Percentiles rank a stretch among this genome's conserved stretches.
Evolutionary conservation across 108 stramenopile species (phyloP).

Genomic region (Pinguiococcus pyrenoidosus): DNA sequence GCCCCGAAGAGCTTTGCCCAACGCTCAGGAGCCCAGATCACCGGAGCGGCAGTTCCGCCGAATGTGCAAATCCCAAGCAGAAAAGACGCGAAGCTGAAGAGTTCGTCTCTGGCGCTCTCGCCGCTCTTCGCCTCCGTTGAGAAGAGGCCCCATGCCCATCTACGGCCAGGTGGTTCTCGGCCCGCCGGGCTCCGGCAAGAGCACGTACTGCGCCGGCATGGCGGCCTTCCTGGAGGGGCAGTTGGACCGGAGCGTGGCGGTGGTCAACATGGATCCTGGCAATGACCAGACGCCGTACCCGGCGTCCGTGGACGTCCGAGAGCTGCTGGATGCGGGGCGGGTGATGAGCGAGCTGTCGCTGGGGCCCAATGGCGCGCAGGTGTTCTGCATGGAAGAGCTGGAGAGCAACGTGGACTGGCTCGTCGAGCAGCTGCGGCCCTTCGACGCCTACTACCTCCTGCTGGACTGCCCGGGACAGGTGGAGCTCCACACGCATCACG

Average conservation of each 20-base stretch:
- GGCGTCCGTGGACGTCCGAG: slow-evolving; percentile 23
- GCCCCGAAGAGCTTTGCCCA: no score
- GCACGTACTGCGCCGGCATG: slow-evolving; percentile 88
- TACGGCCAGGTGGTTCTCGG: slow-evolving; percentile 91
- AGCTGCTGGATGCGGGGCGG: slow-evolving; percentile 18
- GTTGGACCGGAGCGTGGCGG: slow-evolving; percentile 68
- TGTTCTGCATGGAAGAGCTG: slow-evolving; percentile 94
- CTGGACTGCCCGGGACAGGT: slow-evolving; percentile 95
- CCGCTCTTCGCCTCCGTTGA: no score
- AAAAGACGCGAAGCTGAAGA: no score
- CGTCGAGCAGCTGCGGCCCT: slow-evolving; percentile 19
- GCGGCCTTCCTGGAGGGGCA: slow-evolving; percentile 63
- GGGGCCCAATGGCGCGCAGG: slow-evolving; percentile 85
- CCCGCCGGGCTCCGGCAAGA: slow-evolving; percentile 90
- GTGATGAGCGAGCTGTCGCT: slow-evolving; percentile 77
- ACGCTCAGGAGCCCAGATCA: no score
- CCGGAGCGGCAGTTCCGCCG: no score
- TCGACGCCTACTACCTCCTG: slow-evolving; percentile 55
- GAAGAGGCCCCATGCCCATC: slow-evolving; percentile 42
- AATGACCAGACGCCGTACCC: slow-evolving; percentile 55
- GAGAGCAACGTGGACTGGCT: slow-evolving; percentile 46
- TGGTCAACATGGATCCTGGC: slow-evolving; percentile 95
- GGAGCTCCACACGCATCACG: slow-evolving; percentile 83
- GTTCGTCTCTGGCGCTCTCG: no score
- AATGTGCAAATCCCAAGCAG: no score